Evolutionary conservation across 2,329 filamentous ascomycete species (phyloP), one percentile per base, ranked within the genome.

Genomic region (Ceratocystis cacaofunesta): DNA sequence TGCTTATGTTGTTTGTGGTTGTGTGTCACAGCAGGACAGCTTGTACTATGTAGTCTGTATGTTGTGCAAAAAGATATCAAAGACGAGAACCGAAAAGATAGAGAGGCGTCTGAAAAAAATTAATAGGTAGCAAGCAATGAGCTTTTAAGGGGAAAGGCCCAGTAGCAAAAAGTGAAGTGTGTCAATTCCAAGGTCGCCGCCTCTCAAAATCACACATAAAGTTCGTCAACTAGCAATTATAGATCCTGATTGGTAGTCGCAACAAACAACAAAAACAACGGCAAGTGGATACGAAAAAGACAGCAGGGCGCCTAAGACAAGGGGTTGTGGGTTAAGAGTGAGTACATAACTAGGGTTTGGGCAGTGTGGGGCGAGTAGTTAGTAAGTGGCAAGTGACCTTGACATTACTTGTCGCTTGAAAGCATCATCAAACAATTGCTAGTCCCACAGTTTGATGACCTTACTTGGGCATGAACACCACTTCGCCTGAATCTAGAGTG

Each of bases 241-340:
- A 22, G 30, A 17, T 30, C n/a, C 52, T 57, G 52, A 57, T 57
- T 57, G 52, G 52, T 22, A 17, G 52, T 57, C 52, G 52, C 52
- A 57, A 57, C 28, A 32, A 57, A 57, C 52, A 57, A 57, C 28
- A 32, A 57, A 57, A 57, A 57, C 52, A 57, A 63, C 32, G 36
- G 41, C 10, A 30, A 22, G 32, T 52, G 32, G 46, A 57, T 44
- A 64, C 48, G n/a, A 36, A 60, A 64, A 58, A 30, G 62, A 36
- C 62, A 36, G 62, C 46, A 43, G 55, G 17, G 61, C 25, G 22
- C 28, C 22, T 25, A 55, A 32, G 12, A 30, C 8, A 36, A 6
- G 30, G 32, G 6, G 62, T 4, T 43, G 30, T n/a, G 19, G 36
- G 36, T 41, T 41, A 58, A 17, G 48, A 22, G n/a, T 5, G 41